These are phyloP conservation scores for Gloeostereum incarnatum DNA, from an alignment of 768 basidiomycete species.

Conservation along the genomic window DNA sequence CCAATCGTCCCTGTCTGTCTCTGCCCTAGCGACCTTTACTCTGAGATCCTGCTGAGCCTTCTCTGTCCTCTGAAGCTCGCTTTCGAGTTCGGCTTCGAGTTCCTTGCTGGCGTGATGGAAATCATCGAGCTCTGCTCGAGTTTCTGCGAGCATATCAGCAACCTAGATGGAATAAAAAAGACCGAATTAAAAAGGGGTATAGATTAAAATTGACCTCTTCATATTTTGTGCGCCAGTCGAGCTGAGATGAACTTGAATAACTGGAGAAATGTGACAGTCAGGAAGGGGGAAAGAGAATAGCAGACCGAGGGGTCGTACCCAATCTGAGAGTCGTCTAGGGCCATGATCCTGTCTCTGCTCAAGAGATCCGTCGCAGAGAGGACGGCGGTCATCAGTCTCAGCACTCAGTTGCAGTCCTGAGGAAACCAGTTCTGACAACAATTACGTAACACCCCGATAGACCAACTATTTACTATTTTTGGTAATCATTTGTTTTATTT, in stretches of 20 bases:
- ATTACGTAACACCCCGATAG: no score
- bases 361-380: constrained; percentile 52
- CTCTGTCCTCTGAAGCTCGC: constrained; percentile 82
- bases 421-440: no score
- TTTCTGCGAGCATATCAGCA: constrained; percentile 77
- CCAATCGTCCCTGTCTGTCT: constrained; percentile 83
- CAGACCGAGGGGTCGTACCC: constrained; percentile 28
- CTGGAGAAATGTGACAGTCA: constrained; percentile 26
- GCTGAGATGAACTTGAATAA: constrained; percentile 38
- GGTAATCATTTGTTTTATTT: background rate
- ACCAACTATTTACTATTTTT: no score
- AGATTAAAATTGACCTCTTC: constrained; percentile 38
- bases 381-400: constrained; percentile 62
- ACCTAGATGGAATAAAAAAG: constrained; percentile 26
- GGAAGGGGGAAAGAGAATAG: constrained; percentile 9
- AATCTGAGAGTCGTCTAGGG: constrained; percentile 57
- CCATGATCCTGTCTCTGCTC: constrained; percentile 50
- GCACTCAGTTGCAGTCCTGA: no score
- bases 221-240: constrained; percentile 75
- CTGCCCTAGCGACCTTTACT: constrained; percentile 60
- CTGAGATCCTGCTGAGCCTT: constrained; percentile 74
- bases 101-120: constrained; percentile 85
- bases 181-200: background rate
- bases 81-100: constrained; percentile 88
- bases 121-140: constrained; percentile 78